Conservation (phyloP, 495 filamentous ascomycete genomes). For the Cenococcum geophilum region DNA sequence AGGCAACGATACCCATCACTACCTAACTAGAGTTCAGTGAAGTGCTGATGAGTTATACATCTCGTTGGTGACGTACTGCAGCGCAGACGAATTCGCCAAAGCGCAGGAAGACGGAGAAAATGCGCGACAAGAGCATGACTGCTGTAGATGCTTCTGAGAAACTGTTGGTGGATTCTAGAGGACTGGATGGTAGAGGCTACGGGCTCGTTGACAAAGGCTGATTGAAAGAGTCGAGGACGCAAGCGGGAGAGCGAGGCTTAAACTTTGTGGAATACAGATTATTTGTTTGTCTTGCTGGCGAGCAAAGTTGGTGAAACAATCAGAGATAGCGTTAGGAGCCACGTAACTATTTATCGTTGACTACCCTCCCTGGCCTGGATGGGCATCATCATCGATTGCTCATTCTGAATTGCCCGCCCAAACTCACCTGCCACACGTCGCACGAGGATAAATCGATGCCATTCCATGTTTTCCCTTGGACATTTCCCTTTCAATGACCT, state of each 20-base stretch:
- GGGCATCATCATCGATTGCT: not conserved
- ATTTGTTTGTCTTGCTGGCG: not conserved
- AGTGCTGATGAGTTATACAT: not conserved
- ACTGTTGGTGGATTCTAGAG: not conserved
- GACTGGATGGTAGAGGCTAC: not conserved
- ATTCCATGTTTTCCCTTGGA: too few relatives aligned
- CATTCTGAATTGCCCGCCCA: not conserved
- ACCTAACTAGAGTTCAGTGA: slow-evolving; percentile 33
- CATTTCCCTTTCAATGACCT: too few relatives aligned
- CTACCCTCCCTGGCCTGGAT: not conserved
- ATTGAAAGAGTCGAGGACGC: too few relatives aligned
- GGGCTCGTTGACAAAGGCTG: too few relatives aligned
- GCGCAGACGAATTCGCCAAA: slow-evolving; percentile 40
- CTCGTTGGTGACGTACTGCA: slow-evolving; percentile 17
- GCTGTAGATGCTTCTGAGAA: not conserved
- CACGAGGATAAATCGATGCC: not conserved
- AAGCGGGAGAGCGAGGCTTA: too few relatives aligned
- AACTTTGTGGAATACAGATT: not conserved
- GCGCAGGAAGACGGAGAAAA: slow-evolving; percentile 47
- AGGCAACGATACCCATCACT: slow-evolving; percentile 53
- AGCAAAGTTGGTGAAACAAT: not conserved
- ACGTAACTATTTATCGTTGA: not conserved
- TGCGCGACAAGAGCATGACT: slow-evolving; percentile 42
- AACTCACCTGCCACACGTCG: not conserved
- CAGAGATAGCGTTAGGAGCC: not conserved